Evolutionary conservation across 2,329 filamentous ascomycete genomes (phyloP), one percentile per base, ranked within the genome.

Genomic region (Bipolaris gigantea): DNA sequence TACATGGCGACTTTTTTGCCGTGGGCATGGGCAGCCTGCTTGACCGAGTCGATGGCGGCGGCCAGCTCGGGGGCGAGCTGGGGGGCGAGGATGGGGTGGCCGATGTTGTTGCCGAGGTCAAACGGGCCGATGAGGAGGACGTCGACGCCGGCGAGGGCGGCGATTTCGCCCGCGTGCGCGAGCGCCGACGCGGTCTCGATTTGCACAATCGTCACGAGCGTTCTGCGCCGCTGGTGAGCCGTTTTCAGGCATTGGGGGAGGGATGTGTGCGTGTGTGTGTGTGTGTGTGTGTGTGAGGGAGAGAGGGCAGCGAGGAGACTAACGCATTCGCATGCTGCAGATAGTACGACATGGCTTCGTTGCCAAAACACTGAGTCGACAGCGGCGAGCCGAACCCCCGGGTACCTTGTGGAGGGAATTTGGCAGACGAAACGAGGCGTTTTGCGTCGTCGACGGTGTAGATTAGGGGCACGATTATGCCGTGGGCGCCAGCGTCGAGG

Each of bases 401-500:
- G n/a, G 73, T 76, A 19, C 82, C 82, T 34, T 72, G 60, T 0
- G 83, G 83, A 3, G 83, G 83, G 61, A 84, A 85, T 61, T 84
- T 85, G 27, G 80, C 76, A 18, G 78, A 78, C 36, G 76, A 70
- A 15, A 83, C 81, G 25, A 85, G 73, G 23, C 72, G 76, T 59
- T 74, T 75, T 5, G 81, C 82, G 59, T 85, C 81, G 19, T 82
- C 80, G 10, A 78, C 77, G 0, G 77, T 81, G 57, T 81, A 77
- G 32, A 83, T 74, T 5, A 83, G 68, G 4, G 81, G 82, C 4
- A 83, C 81, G 25, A 85, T 73, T 33, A 86, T 78, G 30, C 82
- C 83, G 64, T 86, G 83, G 7, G 83, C 83, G 34, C 83, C 83
- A 40, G 81, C 73, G 61, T 86, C 84, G 34, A 86, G 76, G 10